Conservation (phyloP, 768 basidiomycete species). For the Xerocomellus intermedius region DNA sequence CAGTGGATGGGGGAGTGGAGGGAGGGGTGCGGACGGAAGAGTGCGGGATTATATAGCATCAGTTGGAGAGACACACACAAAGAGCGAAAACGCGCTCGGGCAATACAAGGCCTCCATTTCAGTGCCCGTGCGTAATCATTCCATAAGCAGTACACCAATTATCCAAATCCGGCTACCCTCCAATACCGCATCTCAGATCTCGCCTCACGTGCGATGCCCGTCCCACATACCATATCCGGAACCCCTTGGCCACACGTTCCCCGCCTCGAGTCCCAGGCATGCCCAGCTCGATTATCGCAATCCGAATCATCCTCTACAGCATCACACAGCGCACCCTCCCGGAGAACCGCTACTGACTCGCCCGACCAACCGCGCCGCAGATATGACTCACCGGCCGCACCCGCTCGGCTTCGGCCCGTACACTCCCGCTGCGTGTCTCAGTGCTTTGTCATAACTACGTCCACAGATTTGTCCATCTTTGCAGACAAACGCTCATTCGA, state of each 20-base stretch:
- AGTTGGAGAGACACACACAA: conserved; percentile 28
- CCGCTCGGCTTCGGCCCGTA: conserved; percentile 6
- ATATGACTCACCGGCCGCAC: conserved; percentile 14
- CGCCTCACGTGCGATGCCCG: conserved; percentile 24
- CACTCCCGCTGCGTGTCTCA: conserved; percentile 15
- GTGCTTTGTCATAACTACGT: conserved; percentile 6
- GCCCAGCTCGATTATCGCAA: conserved; percentile 32
- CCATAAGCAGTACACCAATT: conserved; percentile 22
- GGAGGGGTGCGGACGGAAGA: conserved; percentile 12
- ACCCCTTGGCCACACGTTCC: conserved; percentile 27
- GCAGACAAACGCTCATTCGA: neutral
- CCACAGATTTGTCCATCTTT: neutral
- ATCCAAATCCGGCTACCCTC: conserved; percentile 14
- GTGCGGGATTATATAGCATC: conserved; percentile 32
- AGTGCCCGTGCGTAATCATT: conserved; percentile 30
- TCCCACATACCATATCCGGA: conserved; percentile 15
- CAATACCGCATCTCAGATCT: conserved; percentile 30
- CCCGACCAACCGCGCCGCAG: conserved; percentile 1
- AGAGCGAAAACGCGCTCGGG: conserved; percentile 27
- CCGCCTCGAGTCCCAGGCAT: conserved; percentile 31
- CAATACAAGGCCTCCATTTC: conserved; percentile 23
- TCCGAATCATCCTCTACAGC: conserved; percentile 16
- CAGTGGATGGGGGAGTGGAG: neutral
- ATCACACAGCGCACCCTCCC: conserved; percentile 2
- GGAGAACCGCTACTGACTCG: neutral